Evolutionary conservation across 1,284 basidiomycete genomes (phyloP), one percentile per base, ranked within the genome.

Genomic region (Leccinum pachyderme): DNA sequence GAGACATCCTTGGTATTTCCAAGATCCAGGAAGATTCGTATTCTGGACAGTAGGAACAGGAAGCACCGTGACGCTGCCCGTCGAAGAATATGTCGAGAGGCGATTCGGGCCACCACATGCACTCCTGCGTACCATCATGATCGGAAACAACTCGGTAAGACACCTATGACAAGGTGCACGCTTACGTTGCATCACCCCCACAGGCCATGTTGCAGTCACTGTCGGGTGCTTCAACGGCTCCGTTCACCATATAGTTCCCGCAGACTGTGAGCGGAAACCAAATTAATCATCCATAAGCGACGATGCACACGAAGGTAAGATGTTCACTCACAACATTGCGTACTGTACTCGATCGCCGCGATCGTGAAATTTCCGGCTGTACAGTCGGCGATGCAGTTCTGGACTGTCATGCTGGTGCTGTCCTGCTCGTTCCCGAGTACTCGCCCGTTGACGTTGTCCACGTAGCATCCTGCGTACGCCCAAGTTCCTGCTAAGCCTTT

Each of bases 101-200:
- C 82, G 78, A 62, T 83, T 84, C 2, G 82, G 79, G 9, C 82
- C 87, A 62, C 89, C 89, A 59, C 88, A 90, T 43, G 81, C 81
- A 68, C 88, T 77, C 25, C 84, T 88, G 11, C 7, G 0, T 4
- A 18, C 25, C 11, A 35, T 55, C 5, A 18, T 18, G 18, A 18
- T 18, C 18, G 18, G 13, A 47, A 47, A 24, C 12, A 15, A 11
- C n/a, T 49, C 18, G 35, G 31, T 6, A 33, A 22, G 51, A n/a
- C 18, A 22, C 27, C 4, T 13, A 32, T 49, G 54, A 18, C 5
- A 48, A 29, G 56, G 50, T 33, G 12, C 9, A 54, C 11, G 72
- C 81, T 63, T 59, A 87, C 86, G 78, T 76, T n/a, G 81, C 41
- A 58, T 81, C 83, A 12, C 84, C 88, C 28, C 77, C 78, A 58